These are phyloP conservation scores for Tricharina praecox DNA, from an alignment of 495 filamentous ascomycete genomes.

Conservation along the genomic window DNA sequence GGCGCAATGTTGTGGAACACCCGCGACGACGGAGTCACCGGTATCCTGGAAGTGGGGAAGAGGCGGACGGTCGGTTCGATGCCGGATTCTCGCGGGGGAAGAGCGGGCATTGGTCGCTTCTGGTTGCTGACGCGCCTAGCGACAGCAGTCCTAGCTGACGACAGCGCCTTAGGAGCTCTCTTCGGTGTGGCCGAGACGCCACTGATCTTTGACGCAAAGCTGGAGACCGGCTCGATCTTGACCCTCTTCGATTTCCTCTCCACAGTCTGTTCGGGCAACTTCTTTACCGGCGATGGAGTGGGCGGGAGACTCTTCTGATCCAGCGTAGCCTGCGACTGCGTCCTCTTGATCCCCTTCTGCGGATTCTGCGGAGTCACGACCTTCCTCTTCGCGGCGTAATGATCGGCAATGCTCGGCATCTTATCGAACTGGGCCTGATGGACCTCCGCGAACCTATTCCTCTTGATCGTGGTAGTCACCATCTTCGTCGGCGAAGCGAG, in stretches of 20 bases:
- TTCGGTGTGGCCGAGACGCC: slow-evolving; percentile 2
- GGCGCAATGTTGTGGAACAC: slow-evolving; percentile 4
- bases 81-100: slow-evolving; percentile 6
- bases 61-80: slow-evolving; percentile 11
- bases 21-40: slow-evolving; percentile 11
- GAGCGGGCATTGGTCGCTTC: slow-evolving; percentile 9
- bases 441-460: slow-evolving; percentile 17
- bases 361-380: slow-evolving; percentile 21
- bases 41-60: slow-evolving; percentile 18
- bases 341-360: slow-evolving; percentile 19
- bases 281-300: slow-evolving; percentile 11
- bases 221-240: slow-evolving; percentile 12
- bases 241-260: slow-evolving; percentile 12
- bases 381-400: slow-evolving; percentile 23
- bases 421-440: slow-evolving; percentile 21
- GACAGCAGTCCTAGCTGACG: not conserved
- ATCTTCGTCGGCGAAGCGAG: not conserved
- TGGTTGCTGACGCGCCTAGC: not conserved
- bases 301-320: slow-evolving; percentile 16
- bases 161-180: slow-evolving; percentile 11
- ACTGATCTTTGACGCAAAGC: not conserved
- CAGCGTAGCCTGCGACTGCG: slow-evolving; percentile 14
- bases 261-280: not conserved
- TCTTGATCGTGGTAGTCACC: slow-evolving; percentile 7
- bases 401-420: slow-evolving; percentile 24